Conservation (phyloP, 2,329 filamentous ascomycete species). For the Alternaria dauci region DNA sequence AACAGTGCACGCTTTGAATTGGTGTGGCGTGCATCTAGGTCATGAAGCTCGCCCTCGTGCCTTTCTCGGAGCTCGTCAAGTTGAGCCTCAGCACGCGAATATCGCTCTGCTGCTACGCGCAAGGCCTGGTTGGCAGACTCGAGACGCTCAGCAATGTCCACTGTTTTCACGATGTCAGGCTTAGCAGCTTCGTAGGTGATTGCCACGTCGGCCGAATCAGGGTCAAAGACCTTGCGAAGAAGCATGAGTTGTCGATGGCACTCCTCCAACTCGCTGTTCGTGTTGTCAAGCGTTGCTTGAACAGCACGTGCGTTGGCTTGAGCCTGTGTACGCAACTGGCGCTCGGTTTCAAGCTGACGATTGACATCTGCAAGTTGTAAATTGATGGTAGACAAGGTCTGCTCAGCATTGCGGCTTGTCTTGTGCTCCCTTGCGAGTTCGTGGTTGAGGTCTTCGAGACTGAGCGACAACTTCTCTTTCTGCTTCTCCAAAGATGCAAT, state of each 20-base stretch:
- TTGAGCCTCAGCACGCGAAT: conserved; percentile 82
- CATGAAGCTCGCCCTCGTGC: conserved; percentile 74
- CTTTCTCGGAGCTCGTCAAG: conserved; percentile 78
- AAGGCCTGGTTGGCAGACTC: conserved; percentile 90
- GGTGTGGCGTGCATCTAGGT: conserved; percentile 68
- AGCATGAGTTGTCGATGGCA: conserved; percentile 81
- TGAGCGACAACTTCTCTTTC: conserved; percentile 88
- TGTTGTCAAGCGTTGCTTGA: conserved; percentile 78
- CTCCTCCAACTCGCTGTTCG: conserved; percentile 81
- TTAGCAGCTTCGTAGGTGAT: conserved; percentile 73
- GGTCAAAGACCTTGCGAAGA: conserved; percentile 87
- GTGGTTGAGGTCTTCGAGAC: conserved; percentile 89
- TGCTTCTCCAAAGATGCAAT: conserved; percentile 90
- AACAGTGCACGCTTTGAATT: conserved; percentile 76
- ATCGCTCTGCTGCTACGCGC: conserved; percentile 81
- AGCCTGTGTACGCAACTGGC: conserved; percentile 83
- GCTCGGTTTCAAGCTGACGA: conserved; percentile 87
- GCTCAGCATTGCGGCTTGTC: conserved; percentile 87
- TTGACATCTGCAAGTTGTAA: conserved; percentile 89
- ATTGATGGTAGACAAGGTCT: conserved; percentile 79
- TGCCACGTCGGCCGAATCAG: conserved; percentile 71
- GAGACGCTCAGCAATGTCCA: conserved; percentile 84
- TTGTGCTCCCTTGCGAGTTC: conserved; percentile 91
- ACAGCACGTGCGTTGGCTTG: conserved; percentile 85
- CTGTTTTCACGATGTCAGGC: conserved; percentile 70